Conservation (phyloP, 768 basidiomycete genomes). For the Tricholoma flavovirens region DNA sequence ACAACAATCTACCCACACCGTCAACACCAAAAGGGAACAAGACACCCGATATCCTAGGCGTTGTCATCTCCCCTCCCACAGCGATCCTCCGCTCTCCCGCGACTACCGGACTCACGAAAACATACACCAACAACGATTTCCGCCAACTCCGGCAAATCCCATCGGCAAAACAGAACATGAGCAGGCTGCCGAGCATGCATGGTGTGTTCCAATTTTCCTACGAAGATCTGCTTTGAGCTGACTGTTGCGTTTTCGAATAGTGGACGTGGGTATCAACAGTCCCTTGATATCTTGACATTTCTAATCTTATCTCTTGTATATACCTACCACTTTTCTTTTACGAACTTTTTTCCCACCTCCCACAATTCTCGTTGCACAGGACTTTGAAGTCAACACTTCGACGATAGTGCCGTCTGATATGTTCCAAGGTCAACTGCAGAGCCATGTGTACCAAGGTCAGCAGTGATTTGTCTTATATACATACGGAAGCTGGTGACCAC, state of each 20-base stretch:
- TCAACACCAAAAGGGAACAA: constrained; percentile 43
- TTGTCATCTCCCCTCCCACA: constrained; percentile 59
- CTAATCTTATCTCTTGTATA: not conserved
- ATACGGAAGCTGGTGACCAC: not conserved
- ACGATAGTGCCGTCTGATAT: not conserved
- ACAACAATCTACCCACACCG: constrained; percentile 20
- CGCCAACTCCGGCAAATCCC: constrained; percentile 65
- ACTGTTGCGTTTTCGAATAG: constrained; percentile 13
- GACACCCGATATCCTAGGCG: constrained; percentile 45
- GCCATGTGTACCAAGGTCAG: not conserved
- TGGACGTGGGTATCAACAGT: constrained; percentile 39
- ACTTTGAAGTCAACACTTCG: constrained; percentile 5
- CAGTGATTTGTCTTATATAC: not conserved
- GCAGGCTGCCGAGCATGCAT: constrained; percentile 81
- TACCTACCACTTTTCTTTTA: not conserved
- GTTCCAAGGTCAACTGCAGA: not conserved
- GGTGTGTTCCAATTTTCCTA: constrained; percentile 32
- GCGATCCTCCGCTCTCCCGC: constrained; percentile 59
- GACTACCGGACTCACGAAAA: constrained; percentile 75
- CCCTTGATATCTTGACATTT: constrained; percentile 16
- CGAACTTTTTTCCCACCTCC: not conserved
- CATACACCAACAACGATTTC: constrained; percentile 77
- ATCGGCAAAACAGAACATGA: constrained; percentile 74
- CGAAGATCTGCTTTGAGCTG: not conserved
- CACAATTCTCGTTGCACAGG: not conserved